Conservation (phyloP, 768 basidiomycete genomes). For the Candolleomyces aberdarensis region DNA sequence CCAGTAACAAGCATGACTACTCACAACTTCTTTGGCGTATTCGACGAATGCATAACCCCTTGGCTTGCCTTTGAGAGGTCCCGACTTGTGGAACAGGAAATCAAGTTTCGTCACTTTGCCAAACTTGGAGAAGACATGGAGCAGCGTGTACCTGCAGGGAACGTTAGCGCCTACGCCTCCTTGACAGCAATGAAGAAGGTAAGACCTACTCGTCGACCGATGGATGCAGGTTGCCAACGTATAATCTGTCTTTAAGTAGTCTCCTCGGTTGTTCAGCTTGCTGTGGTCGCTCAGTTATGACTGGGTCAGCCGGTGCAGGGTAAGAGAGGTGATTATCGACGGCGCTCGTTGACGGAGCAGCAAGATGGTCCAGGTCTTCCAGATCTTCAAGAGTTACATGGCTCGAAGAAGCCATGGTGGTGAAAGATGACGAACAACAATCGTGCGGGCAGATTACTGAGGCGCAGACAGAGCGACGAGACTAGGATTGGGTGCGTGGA, state of each 20-base stretch:
- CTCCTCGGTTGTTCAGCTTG: constrained; percentile 19
- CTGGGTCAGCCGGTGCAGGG: constrained; percentile 8
- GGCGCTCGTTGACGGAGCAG: neutral
- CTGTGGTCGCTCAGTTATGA: constrained; percentile 12
- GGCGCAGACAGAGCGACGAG: no score
- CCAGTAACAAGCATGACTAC: constrained; percentile 30
- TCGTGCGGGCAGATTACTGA: no score
- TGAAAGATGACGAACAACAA: neutral
- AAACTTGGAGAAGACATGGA: constrained; percentile 88
- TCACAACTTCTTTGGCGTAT: constrained; percentile 74
- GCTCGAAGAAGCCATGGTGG: neutral
- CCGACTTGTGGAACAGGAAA: constrained; percentile 93
- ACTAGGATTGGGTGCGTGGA: no score
- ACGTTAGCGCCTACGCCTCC: neutral
- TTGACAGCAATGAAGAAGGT: neutral
- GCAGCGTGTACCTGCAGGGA: constrained; percentile 69
- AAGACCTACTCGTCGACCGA: constrained; percentile 78
- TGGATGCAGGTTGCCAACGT: constrained; percentile 85
- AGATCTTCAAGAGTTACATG: constrained; percentile 15
- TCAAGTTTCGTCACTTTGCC: constrained; percentile 93
- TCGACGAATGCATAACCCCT: constrained; percentile 95
- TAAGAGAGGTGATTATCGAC: constrained; percentile 18
- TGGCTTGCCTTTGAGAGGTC: constrained; percentile 85
- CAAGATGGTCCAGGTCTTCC: neutral
- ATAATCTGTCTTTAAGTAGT: constrained; percentile 71